These are phyloP conservation scores for Clarireedia sp. DNA, from an alignment of 2,329 filamentous ascomycete species.

Conservation along the genomic window DNA sequence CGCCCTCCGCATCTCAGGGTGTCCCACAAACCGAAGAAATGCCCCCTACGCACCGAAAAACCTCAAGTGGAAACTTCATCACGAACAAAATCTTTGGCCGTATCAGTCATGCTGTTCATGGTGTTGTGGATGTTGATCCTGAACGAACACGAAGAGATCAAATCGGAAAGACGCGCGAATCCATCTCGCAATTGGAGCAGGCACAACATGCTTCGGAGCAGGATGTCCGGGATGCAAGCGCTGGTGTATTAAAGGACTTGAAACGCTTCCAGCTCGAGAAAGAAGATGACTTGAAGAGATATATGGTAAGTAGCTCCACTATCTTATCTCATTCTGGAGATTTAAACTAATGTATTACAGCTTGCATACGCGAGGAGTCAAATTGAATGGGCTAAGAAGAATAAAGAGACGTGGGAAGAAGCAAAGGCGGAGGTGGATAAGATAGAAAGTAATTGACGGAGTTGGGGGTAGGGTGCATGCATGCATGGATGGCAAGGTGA, in stretches of 20 bases:
- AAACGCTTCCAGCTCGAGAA: conserved; percentile 93
- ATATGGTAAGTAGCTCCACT: conserved; percentile 67
- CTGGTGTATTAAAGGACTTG: conserved; percentile 79
- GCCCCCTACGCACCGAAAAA: conserved; percentile 62
- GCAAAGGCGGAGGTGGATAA: conserved; percentile 62
- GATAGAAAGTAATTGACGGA: conserved; percentile 42
- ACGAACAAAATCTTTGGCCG: conserved; percentile 91
- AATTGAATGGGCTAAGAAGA: conserved; percentile 67
- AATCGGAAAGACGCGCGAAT: conserved; percentile 92
- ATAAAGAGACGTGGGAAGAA: conserved; percentile 66
- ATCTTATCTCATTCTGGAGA: too few species aligned
- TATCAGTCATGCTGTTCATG: conserved; percentile 90
- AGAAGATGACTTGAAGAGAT: conserved; percentile 84
- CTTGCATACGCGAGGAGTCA: conserved; percentile 65
- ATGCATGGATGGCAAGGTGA: conserved; percentile 6
- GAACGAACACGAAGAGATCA: conserved; percentile 86
- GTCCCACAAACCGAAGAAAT: conserved; percentile 44
- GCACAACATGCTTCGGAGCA: conserved; percentile 80
- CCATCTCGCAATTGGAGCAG: conserved; percentile 78
- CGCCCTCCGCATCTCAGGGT: conserved; percentile 68
- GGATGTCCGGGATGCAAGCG: conserved; percentile 88
- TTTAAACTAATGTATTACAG: conserved; percentile 33
- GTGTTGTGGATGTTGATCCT: conserved; percentile 91
- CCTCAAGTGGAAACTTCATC: conserved; percentile 79
- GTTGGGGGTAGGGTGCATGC: too few species aligned